Evolutionary conservation across 2,329 filamentous ascomycete species (phyloP).

Genomic region (Blumeriella jaapii): DNA sequence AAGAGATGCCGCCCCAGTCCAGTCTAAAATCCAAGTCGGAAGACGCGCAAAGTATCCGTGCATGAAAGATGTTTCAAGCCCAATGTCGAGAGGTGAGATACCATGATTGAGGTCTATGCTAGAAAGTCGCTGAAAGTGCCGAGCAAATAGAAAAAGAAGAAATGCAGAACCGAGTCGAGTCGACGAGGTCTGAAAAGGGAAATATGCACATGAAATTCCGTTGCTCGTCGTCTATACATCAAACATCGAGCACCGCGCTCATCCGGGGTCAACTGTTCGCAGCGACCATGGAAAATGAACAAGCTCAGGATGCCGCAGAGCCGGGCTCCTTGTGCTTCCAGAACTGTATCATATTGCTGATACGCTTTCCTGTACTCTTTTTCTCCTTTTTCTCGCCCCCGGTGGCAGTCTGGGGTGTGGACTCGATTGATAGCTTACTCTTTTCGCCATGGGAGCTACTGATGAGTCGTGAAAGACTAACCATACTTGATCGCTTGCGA

Average conservation of each 20-base stretch:
- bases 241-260: conserved; percentile 11
- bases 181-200: conserved; percentile 12
- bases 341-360: conserved; percentile 68
- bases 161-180: conserved; percentile 7
- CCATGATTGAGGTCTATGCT: conserved; percentile 16
- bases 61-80: conserved; percentile 7
- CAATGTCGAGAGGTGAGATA: conserved; percentile 8
- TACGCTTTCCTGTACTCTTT: conserved; percentile 52
- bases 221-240: conserved; percentile 19
- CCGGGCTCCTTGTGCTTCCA: conserved; percentile 43
- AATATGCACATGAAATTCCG: conserved; percentile 22
- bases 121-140: conserved; percentile 22
- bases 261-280: background rate
- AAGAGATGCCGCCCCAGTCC: conserved; percentile 9
- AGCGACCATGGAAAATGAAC: too few relatives aligned
- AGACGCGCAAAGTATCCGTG: conserved; percentile 13
- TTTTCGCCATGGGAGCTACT: conserved; percentile 63
- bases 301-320: background rate
- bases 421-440: conserved; percentile 63
- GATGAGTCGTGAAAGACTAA: conserved; percentile 65
- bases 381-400: conserved; percentile 47
- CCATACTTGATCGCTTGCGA: conserved; percentile 63
- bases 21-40: conserved; percentile 14
- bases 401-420: conserved; percentile 32
- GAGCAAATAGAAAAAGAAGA: conserved; percentile 15